Percentiles rank a stretch among this genome's conserved stretches.
phyloP scores from a whole-genome alignment of 768 basidiomycete species.

The Cubamyces sp. region DNA sequence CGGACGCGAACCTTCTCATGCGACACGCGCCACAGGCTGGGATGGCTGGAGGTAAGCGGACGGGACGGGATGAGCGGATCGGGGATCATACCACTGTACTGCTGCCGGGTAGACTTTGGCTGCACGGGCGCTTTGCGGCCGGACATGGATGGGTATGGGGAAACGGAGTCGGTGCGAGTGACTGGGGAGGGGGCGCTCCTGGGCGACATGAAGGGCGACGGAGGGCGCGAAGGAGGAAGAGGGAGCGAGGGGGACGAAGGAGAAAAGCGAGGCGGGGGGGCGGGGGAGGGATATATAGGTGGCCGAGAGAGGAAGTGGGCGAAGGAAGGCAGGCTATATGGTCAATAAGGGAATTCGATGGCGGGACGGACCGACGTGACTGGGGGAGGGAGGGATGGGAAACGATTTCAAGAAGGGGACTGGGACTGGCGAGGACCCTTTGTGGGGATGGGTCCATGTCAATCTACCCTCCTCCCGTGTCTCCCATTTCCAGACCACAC shows the following conservation, averaged over 20 bases:
- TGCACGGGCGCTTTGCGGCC: constrained; percentile 31
- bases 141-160: constrained; percentile 24
- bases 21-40: constrained; percentile 94
- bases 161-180: constrained; percentile 26
- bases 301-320: constrained; percentile 19
- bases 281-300: constrained; percentile 23
- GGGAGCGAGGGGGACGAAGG: constrained; percentile 32
- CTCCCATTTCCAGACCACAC: no score
- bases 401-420: no score
- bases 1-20: constrained; percentile 67
- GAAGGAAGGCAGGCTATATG: constrained; percentile 26
- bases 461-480: neutral
- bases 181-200: constrained; percentile 28
- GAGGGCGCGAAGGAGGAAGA: constrained; percentile 33
- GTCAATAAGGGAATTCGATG: constrained; percentile 20
- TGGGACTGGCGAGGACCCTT: neutral
- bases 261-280: constrained; percentile 27
- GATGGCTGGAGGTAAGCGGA: constrained; percentile 55
- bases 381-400: constrained; percentile 9
- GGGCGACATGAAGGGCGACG: constrained; percentile 57
- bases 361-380: constrained; percentile 13
- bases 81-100: constrained; percentile 32
- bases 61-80: constrained; percentile 41
- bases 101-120: constrained; percentile 32
- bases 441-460: constrained; percentile 22